phyloP scores from a whole-genome alignment of 2,329 filamentous ascomycete genomes.

The Aspergillus sp. region DNA sequence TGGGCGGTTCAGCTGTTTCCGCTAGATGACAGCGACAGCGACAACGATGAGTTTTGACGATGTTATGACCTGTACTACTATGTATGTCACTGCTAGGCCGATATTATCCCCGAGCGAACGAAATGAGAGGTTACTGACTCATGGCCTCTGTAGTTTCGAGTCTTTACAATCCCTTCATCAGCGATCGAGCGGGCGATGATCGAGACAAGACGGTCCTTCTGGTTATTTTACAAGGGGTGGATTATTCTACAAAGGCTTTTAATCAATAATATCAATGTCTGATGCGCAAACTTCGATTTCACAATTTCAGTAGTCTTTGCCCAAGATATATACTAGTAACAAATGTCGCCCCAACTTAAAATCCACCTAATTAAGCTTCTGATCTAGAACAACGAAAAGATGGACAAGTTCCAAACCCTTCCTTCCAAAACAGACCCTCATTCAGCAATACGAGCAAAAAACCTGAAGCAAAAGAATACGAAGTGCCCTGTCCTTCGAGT shows the following conservation, averaged over 20 bases:
- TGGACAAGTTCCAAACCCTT: background rate
- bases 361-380: background rate
- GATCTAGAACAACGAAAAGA: no score
- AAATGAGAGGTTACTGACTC: no score
- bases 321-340: no score
- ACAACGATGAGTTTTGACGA: background rate
- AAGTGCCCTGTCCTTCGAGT: background rate
- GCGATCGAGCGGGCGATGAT: background rate
- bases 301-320: no score
- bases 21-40: background rate
- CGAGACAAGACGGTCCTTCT: background rate
- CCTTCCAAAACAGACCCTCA: background rate
- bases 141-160: no score
- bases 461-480: background rate
- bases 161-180: no score
- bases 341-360: no score
- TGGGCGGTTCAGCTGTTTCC: slow-evolving; percentile 2
- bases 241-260: background rate
- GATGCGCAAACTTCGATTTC: no score
- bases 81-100: background rate
- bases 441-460: background rate
- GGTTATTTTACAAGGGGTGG: no score
- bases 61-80: background rate
- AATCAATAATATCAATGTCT: background rate
- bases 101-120: no score